phyloP scores from a whole-genome alignment of 805 yeast genomes.

The Wickerhamiella nectarea region DNA sequence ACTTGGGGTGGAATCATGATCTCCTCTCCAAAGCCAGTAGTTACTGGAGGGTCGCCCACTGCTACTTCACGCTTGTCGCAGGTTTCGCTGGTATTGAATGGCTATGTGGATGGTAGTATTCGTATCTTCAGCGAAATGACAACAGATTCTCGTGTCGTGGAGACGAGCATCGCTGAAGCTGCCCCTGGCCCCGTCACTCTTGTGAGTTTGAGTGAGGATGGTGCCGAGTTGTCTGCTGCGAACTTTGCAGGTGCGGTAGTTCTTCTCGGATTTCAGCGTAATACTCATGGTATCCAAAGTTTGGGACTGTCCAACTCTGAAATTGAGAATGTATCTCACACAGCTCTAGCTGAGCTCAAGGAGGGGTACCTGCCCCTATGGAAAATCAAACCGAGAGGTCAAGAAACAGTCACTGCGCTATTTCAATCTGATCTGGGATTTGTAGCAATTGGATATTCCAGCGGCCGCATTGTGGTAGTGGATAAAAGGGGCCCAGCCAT shows the following conservation, averaged over 20 bases:
- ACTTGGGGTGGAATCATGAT: constrained; percentile 73
- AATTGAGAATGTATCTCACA: constrained; percentile 35
- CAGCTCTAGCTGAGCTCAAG: constrained; percentile 37
- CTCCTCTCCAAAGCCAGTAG: constrained; percentile 35
- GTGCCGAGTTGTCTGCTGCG: constrained; percentile 62
- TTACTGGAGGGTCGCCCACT: constrained; percentile 71
- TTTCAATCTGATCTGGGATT: constrained; percentile 68
- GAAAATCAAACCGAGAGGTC: constrained; percentile 32
- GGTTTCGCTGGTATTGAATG: constrained; percentile 38
- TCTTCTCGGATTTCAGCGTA: constrained; percentile 54
- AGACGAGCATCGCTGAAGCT: constrained; percentile 38
- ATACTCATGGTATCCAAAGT: constrained; percentile 23
- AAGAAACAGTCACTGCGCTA: constrained; percentile 44
- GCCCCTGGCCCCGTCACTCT: constrained; percentile 33
- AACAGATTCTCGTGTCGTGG: constrained; percentile 52
- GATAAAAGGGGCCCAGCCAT: constrained; percentile 68
- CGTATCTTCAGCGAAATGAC: constrained; percentile 72
- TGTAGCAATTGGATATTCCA: constrained; percentile 61
- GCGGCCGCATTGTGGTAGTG: constrained; percentile 61
- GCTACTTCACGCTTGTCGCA: constrained; percentile 39
- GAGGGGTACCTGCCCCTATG: constrained; percentile 53
- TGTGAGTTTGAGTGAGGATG: constrained; percentile 65
- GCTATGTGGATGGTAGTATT: constrained; percentile 70
- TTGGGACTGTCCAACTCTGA: constrained; percentile 14
- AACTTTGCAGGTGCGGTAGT: constrained; percentile 59